These are phyloP conservation scores for Triticum monococcum DNA, from an alignment of 176 grass and related monocot genomes.

Conservation along the genomic window DNA sequence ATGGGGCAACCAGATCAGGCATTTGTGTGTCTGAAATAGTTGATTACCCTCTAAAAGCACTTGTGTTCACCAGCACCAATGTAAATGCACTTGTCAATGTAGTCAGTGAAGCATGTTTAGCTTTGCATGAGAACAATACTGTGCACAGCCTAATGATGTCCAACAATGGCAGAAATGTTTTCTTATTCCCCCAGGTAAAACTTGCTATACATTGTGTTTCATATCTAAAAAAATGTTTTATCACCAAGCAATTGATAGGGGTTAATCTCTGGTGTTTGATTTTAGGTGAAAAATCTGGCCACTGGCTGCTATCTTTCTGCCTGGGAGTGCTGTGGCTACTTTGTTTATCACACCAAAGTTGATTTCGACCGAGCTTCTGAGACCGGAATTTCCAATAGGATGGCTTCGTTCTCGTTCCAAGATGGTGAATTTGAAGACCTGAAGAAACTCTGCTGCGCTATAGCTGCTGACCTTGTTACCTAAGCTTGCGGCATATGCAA, in stretches of 20 bases:
- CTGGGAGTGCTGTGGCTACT: slow-evolving; percentile 70
- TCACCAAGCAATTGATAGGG: neutral
- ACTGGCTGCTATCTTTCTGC: slow-evolving; percentile 38
- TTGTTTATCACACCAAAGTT: slow-evolving; percentile 41
- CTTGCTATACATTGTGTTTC: neutral
- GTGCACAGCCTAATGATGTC: slow-evolving; percentile 57
- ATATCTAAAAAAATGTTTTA: neutral
- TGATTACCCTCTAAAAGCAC: slow-evolving; percentile 61
- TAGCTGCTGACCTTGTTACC: slow-evolving; percentile 19
- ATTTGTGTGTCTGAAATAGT: slow-evolving; percentile 48
- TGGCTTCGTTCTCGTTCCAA: slow-evolving; percentile 42
- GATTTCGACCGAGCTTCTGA: slow-evolving; percentile 43
- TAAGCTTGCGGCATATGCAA: neutral
- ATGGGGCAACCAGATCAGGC: slow-evolving; percentile 23
- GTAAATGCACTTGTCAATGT: slow-evolving; percentile 25
- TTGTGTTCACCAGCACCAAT: slow-evolving; percentile 55
- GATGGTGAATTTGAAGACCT: slow-evolving; percentile 42
- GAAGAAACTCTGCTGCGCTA: slow-evolving; percentile 47
- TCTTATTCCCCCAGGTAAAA: slow-evolving; percentile 68
- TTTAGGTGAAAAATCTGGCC: slow-evolving; percentile 37
- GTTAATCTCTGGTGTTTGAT: neutral
- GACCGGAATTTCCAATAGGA: slow-evolving; percentile 47
- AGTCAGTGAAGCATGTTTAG: slow-evolving; percentile 42
- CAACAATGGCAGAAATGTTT: slow-evolving; percentile 49
- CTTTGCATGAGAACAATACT: slow-evolving; percentile 27